Conservation (phyloP, 2,329 filamentous ascomycete genomes). For the Trichoderma arundinaceum region DNA sequence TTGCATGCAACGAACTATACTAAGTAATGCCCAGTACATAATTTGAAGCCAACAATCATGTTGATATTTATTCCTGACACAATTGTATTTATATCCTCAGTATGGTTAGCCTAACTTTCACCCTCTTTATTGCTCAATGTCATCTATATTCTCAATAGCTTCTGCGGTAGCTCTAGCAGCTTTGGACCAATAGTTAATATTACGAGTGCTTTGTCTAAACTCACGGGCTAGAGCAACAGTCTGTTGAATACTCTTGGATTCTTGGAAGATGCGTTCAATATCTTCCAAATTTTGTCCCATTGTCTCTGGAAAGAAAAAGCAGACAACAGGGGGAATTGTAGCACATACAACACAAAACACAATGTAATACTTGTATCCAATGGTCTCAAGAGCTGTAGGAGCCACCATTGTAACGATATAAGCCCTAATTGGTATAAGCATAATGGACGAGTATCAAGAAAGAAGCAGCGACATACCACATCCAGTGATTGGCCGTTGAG, state of each 20-base stretch:
- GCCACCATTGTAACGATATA: no score
- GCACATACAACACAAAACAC: neutral
- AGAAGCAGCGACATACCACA: neutral
- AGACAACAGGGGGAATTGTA: neutral
- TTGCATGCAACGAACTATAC: no score
- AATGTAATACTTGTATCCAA: conserved; percentile 3
- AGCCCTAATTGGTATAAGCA: no score
- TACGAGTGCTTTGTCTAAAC: neutral
- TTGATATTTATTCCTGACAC: no score
- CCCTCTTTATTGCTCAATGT: no score
- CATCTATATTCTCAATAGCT: no score
- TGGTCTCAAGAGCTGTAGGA: neutral
- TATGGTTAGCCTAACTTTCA: no score
- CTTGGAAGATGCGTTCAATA: conserved; percentile 1
- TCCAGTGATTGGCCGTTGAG: neutral
- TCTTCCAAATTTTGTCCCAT: neutral
- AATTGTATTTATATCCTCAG: no score
- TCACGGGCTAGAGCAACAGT: neutral
- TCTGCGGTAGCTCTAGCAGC: no score
- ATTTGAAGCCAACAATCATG: no score
- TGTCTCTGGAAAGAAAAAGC: conserved; percentile 2
- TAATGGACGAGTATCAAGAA: no score
- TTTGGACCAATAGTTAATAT: neutral
- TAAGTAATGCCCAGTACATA: no score
- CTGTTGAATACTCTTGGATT: neutral